Percentiles rank a stretch among this genome's conserved stretches.
phyloP scores from a whole-genome alignment of 2,329 filamentous ascomycete genomes.

The Geoglossum cookeanum region DNA sequence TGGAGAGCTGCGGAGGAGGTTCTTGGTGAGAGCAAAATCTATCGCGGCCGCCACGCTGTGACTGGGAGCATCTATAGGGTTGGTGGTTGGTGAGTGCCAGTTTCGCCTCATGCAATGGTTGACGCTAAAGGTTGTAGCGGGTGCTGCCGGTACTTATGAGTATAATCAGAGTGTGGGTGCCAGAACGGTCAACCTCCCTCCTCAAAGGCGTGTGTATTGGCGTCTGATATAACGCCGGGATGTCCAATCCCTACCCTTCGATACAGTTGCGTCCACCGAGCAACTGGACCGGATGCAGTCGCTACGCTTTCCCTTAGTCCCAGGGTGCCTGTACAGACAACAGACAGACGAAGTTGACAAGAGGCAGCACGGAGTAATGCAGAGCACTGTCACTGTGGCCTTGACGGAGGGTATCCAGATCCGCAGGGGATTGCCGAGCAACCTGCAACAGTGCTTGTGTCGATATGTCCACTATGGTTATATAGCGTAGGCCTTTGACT shows the following conservation, averaged over 20 bases:
- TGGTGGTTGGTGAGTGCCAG: not conserved
- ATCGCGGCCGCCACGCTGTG: not conserved
- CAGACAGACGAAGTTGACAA: not conserved
- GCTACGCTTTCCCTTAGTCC: not conserved
- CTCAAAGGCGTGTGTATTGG: not conserved
- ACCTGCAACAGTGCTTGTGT: not conserved
- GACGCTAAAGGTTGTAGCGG: not conserved
- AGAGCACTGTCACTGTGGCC: not conserved
- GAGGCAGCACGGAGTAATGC: not conserved
- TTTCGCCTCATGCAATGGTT: not conserved
- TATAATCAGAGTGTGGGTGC: not conserved
- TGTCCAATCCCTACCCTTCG: not conserved
- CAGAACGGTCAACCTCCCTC: not conserved
- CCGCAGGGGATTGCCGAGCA: not conserved
- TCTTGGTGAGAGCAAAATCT: not conserved
- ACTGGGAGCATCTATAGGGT: not conserved
- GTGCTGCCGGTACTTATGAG: not conserved
- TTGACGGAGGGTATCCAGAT: not conserved
- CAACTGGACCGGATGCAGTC: conserved; percentile 1
- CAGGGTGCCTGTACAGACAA: not conserved
- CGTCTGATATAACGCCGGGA: not conserved
- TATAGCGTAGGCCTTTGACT: not conserved
- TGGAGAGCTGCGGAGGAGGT: not conserved
- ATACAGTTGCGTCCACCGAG: not conserved
- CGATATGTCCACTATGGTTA: not conserved